Percentiles rank a stretch among this genome's conserved stretches.
These are phyloP conservation scores for Letharia columbiana DNA, from an alignment of 495 filamentous ascomycete species.

Conservation along the genomic window DNA sequence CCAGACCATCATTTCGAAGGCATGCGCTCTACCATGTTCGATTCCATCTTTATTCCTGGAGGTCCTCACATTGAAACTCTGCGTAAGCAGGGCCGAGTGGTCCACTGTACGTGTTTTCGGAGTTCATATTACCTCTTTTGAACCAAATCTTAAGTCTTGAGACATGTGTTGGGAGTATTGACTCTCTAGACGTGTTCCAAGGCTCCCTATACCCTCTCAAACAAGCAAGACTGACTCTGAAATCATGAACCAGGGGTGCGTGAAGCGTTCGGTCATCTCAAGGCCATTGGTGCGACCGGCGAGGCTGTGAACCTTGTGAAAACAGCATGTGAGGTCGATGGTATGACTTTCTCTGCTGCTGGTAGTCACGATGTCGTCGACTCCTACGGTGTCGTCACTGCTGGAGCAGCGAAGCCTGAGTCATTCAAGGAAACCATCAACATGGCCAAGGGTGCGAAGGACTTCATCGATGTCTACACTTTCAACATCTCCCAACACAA, in stretches of 20 bases:
- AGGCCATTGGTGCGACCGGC: conserved; percentile 66
- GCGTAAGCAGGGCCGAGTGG: conserved; percentile 61
- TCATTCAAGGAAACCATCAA: conserved; percentile 47
- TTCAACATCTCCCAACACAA: conserved; percentile 59
- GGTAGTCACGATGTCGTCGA: conserved; percentile 45
- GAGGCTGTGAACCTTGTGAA: conserved; percentile 60
- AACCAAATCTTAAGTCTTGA: too few species aligned
- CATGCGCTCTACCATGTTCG: conserved; percentile 78
- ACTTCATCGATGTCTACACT: conserved; percentile 57
- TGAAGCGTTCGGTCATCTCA: conserved; percentile 74
- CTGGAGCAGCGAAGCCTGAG: conserved; percentile 42
- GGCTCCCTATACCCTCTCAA: too few species aligned
- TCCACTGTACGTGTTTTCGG: conserved; percentile 47
- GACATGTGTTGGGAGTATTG: too few species aligned
- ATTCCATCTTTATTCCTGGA: conserved; percentile 72
- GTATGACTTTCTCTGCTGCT: conserved; percentile 39
- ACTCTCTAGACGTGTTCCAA: too few species aligned
- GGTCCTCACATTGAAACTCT: conserved; percentile 56
- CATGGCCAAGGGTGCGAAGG: conserved; percentile 53
- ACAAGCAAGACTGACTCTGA: too few species aligned
- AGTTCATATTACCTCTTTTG: too few species aligned
- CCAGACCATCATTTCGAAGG: conserved; percentile 79
- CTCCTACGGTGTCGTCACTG: conserved; percentile 63
- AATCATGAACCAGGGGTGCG: conserved; percentile 40
- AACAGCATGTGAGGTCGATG: conserved; percentile 45